phyloP scores from a whole-genome alignment of 805 yeast species.

The Kuraishia cidri region DNA sequence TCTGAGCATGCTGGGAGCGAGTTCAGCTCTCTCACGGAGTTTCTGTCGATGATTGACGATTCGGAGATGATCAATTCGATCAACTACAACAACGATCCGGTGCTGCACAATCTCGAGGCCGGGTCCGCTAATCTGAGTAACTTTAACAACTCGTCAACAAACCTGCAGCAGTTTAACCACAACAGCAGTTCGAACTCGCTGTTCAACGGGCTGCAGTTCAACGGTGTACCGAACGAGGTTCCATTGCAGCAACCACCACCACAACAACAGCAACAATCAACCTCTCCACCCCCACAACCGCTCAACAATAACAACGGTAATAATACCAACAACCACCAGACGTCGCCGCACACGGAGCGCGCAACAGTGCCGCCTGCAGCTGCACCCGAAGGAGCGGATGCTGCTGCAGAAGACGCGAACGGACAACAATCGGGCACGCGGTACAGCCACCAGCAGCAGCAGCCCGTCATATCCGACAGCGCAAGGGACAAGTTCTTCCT shows the following conservation, averaged over 20 bases:
- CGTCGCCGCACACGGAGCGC: too few species aligned
- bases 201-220: neutral
- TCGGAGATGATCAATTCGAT: conserved; percentile 50
- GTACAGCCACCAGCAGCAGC: conserved; percentile 4
- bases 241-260: neutral
- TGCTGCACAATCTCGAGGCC: conserved; percentile 22
- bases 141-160: conserved; percentile 10
- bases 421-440: neutral
- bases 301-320: conserved; percentile 4
- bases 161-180: conserved; percentile 4
- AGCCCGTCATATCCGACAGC: conserved; percentile 47
- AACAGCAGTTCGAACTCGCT: conserved; percentile 1
- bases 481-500: conserved; percentile 90
- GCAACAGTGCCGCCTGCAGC: neutral
- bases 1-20: conserved; percentile 93
- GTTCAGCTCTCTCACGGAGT: conserved; percentile 83
- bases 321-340: conserved; percentile 3
- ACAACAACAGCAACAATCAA: conserved; percentile 6
- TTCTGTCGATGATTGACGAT: conserved; percentile 84
- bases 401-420: neutral
- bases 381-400: conserved; percentile 1
- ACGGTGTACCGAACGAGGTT: neutral
- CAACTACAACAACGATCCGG: conserved; percentile 23
- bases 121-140: neutral
- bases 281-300: too few species aligned